Percentiles rank a stretch among this genome's conserved stretches.
Conservation (phyloP, 106 monocot species). For the Phalaenopsis equestris region DNA sequence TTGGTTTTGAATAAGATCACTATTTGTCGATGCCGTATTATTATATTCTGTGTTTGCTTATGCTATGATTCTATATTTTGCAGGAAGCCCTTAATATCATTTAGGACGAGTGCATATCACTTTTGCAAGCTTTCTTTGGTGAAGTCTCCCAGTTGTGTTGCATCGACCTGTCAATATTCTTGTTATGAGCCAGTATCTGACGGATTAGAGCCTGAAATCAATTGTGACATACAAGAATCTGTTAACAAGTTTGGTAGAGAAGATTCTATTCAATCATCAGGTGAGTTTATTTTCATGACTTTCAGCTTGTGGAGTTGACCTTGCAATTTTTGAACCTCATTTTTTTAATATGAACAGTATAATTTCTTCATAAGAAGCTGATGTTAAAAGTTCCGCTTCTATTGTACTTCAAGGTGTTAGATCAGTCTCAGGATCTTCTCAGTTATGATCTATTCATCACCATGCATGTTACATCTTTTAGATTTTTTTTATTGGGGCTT, state of each 20-base stretch:
- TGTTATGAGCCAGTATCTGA: not conserved
- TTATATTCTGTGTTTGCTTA: constrained; percentile 10
- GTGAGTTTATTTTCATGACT: constrained; percentile 18
- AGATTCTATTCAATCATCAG: constrained; percentile 8
- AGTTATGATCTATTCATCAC: not conserved
- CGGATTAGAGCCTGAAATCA: constrained; percentile 8
- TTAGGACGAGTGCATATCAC: constrained; percentile 67
- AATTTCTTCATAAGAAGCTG: not conserved
- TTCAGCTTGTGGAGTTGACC: not conserved
- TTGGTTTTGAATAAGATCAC: not conserved
- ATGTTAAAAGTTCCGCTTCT: not conserved
- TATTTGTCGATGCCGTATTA: not conserved
- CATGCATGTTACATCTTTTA: not conserved
- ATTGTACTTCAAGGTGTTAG: not conserved
- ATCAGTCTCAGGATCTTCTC: not conserved
- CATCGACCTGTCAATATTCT: not conserved
- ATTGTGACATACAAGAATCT: constrained; percentile 3
- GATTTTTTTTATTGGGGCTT: not conserved
- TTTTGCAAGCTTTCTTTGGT: constrained; percentile 93
- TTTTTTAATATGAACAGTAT: not conserved
- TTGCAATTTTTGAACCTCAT: not conserved
- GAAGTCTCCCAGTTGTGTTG: constrained; percentile 22
- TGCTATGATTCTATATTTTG: not conserved
- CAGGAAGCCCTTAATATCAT: constrained; percentile 65
- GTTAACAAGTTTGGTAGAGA: not conserved